phyloP scores from a whole-genome alignment of 2,329 filamentous ascomycete genomes.

The Aspergillus fijiensis region DNA sequence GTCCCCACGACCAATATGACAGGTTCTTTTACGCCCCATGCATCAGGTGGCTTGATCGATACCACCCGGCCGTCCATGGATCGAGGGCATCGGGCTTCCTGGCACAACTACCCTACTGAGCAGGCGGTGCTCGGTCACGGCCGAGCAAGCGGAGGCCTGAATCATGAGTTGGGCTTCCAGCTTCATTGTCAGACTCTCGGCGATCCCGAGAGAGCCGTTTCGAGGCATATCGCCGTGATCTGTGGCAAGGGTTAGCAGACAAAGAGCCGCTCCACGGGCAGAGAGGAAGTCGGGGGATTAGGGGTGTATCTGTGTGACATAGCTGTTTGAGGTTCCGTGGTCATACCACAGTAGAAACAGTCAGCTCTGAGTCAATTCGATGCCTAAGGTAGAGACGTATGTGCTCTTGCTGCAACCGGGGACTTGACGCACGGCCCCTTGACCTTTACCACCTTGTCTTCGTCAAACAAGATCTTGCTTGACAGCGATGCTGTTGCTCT shows the following conservation, averaged over 20 bases:
- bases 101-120: not conserved
- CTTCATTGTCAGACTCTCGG: not conserved
- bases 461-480: no score
- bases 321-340: no score
- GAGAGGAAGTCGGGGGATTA: no score
- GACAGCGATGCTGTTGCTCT: no score
- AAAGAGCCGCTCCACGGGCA: not conserved
- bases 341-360: no score
- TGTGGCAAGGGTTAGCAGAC: not conserved
- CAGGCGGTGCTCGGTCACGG: not conserved
- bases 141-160: not conserved
- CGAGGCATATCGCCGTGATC: not conserved
- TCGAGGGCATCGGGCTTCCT: not conserved
- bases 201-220: not conserved
- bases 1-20: conserved; percentile 1
- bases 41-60: not conserved
- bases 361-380: no score
- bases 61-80: not conserved
- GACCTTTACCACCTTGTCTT: no score
- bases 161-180: not conserved
- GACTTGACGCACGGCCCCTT: no score
- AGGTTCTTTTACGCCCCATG: not conserved
- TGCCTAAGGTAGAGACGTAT: no score
- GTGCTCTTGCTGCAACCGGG: no score
- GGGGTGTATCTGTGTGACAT: no score